Evolutionary conservation across 2,329 filamentous ascomycete species (phyloP), one percentile per base, ranked within the genome.

Genomic region (Trichophyton schoenleinii): DNA sequence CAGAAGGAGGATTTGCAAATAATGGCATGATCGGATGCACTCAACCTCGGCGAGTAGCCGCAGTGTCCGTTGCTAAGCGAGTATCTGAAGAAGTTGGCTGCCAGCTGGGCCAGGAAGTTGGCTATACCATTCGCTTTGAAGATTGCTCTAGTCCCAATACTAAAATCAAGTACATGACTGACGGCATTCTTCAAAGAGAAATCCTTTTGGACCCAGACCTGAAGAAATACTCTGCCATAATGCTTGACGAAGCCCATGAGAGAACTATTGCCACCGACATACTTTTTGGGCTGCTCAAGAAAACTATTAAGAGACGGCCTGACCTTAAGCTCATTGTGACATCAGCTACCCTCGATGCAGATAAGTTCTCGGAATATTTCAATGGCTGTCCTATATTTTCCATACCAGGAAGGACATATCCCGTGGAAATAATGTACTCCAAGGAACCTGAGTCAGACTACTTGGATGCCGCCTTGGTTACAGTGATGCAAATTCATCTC

Each of bases 141-240:
- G 94, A 99, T 75, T 88, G 87, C 71, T 96, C 92, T 0, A 89
- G 87, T 65, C 85, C 89, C 1, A 82, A 86, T 18, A 99, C 94
- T 0, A 89, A 87, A 70, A 96, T 99, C 78, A 99, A 99, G 78
- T 99, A 99, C 77, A 96, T 99, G 92, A 99, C 94, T 15, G 94
- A 99, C 69, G 94, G 94, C 74, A 97, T 97, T 89, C 83, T 99
- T 72, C 86, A 96, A 76, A 84, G 94, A 78, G 94, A 99, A 76
- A 91, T 96, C 71, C 81, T 99, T 59, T 82, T 96, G 67, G 94
- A 99, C 71, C 88, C 91, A 0, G 88, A 96, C 68, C 77, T 99
- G 66, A 88, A 83, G 70, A 85, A 88, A 66, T 99, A 99, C 71
- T 95, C 91, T 0, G 90, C 94, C 63, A 96, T 99, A 70, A 99